Evolutionary conservation across 495 filamentous ascomycete species (phyloP).

Genomic region (Lophium mytilinum): DNA sequence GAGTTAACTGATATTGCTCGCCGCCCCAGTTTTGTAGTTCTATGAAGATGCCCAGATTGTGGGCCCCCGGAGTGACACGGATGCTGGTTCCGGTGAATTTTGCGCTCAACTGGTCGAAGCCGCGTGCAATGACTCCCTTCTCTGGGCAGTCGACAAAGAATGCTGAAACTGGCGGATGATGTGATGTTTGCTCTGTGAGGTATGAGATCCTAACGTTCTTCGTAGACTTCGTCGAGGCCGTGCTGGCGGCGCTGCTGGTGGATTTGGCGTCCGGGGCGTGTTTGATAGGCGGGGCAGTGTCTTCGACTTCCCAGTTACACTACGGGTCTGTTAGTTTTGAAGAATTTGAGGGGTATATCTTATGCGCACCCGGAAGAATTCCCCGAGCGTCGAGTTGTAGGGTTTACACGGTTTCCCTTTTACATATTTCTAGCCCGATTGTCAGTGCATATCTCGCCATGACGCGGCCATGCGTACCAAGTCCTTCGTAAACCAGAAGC

Average conservation of each 20-base stretch:
- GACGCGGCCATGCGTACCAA: constrained; percentile 43
- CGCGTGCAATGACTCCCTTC: constrained; percentile 78
- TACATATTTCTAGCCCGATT: constrained; percentile 67
- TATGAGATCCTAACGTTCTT: constrained; percentile 67
- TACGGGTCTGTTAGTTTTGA: constrained; percentile 28
- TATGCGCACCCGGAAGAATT: constrained; percentile 80
- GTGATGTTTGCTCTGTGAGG: constrained; percentile 95
- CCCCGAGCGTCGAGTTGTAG: constrained; percentile 94
- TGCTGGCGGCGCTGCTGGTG: constrained; percentile 29
- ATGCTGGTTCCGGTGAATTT: constrained; percentile 97
- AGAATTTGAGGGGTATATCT: not conserved
- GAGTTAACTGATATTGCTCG: constrained; percentile 90
- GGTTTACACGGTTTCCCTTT: constrained; percentile 98
- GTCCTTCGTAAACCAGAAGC: constrained; percentile 99
- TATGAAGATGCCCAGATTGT: constrained; percentile 94
- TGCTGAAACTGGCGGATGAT: constrained; percentile 94
- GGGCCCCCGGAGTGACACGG: constrained; percentile 79
- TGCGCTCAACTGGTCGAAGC: constrained; percentile 91
- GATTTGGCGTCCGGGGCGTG: constrained; percentile 44
- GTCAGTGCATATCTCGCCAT: not conserved
- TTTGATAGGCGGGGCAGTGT: constrained; percentile 47
- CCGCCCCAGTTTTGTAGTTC: constrained; percentile 68
- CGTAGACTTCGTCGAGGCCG: constrained; percentile 37
- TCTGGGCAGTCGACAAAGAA: constrained; percentile 92
- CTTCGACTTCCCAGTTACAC: constrained; percentile 91